Base-by-base conservation (phyloP, 192 early-diverging fungal species). In the Gamsiella multidivaricata region DNA sequence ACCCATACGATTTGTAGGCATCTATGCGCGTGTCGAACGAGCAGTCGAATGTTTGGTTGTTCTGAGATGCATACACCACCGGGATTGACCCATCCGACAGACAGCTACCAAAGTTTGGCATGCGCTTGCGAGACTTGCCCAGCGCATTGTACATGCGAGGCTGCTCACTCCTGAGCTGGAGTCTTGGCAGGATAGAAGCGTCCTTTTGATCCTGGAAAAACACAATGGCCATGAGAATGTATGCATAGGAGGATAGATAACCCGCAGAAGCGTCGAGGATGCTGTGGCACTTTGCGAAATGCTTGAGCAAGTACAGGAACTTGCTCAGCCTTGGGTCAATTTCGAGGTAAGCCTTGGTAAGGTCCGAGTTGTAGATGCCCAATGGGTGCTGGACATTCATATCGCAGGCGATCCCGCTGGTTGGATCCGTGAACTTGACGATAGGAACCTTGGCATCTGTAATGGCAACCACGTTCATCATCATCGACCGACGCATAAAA, bases 371-470 rank as follows among this genome's bases (percentile, higher is more conserved):
- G 25, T 78, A 58, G 31, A 83, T 69, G n/a, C 79, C 82, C 1
- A 81, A 54, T 0, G 60, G 50, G 29, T 78, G 51, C 39, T 78
- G 68, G 7, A 71, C 53, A 31, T 80, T 83, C 29, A 83, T 65
- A 37, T 83, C 79, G 39, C 79, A 80, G n/a, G 28, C 34, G 20
- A 83, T 58, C 7, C 34, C 43, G 3, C 60, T 65, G 3, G 31
- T 2, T 12, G 65, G 65, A 50, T 83, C 81, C 1, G 34, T 29
- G 50, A 79, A 83, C 31, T 80, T 83, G 47, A 71, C 53, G 25
- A 83, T 79, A n/a, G 81, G 81, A 1, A 83, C 81, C 46, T 60
- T 79, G 49, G 81, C 75, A n/a, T 52, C 56, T 1, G 54, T 54
- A 34, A 83, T 80, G 5, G 70, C 54, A 0, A 41, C 17, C 0